Percentiles rank a stretch among this genome's conserved stretches.
Evolutionary conservation across 179 eudicot species (phyloP).

Genomic region (Dionaea muscipula): DNA sequence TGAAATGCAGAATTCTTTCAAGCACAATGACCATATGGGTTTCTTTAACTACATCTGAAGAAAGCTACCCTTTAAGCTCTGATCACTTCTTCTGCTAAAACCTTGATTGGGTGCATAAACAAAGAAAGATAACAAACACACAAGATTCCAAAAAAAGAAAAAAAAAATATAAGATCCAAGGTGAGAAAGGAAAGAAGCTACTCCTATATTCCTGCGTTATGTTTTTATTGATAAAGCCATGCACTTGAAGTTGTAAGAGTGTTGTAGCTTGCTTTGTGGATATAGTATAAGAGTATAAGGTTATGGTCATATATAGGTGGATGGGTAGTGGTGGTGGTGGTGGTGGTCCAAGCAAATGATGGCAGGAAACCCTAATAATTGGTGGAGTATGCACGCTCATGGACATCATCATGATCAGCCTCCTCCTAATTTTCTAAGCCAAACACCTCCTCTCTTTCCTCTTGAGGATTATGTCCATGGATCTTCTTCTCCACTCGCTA

Average conservation of each 20-base stretch:
- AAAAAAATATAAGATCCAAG: constrained; percentile 11
- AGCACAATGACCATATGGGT: constrained; percentile 24
- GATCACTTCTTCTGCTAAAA: constrained; percentile 27
- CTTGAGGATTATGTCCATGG: constrained; percentile 28
- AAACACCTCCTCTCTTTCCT: constrained; percentile 26
- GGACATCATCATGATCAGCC: constrained; percentile 30
- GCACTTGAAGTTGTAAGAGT: too few species aligned
- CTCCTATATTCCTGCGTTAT: not conserved
- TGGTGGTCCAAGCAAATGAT: constrained; percentile 32
- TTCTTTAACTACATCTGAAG: constrained; percentile 29
- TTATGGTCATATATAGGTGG: not conserved
- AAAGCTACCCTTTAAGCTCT: constrained; percentile 27
- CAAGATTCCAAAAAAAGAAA: constrained; percentile 3
- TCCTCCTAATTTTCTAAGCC: constrained; percentile 22
- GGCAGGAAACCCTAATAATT: constrained; percentile 69
- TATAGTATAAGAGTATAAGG: too few species aligned
- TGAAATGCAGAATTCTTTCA: constrained; percentile 20
- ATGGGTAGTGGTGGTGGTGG: constrained; percentile 7
- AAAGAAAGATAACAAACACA: constrained; percentile 27
- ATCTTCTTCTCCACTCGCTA: constrained; percentile 18
- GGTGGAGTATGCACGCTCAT: constrained; percentile 58
- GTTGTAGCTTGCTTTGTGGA: not conserved
- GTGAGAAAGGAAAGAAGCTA: not conserved
- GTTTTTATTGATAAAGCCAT: not conserved
- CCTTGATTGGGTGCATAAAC: constrained; percentile 27